Conservation (phyloP, 2,329 filamentous ascomycete species). For the Raffaelea ambrosiae region DNA sequence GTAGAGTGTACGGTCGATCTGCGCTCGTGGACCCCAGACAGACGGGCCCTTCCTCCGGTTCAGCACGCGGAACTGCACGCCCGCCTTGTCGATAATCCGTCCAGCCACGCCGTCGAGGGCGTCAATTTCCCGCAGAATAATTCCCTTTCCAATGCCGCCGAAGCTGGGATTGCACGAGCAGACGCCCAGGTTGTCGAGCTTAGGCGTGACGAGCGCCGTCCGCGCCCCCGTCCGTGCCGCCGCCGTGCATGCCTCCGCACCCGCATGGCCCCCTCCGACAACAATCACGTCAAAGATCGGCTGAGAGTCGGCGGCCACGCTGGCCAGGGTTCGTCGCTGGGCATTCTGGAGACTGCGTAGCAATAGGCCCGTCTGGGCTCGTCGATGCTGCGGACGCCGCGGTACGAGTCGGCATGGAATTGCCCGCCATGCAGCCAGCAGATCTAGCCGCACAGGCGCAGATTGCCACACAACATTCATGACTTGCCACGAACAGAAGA, state of each 20-base stretch:
- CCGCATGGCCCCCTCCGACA: constrained; percentile 91
- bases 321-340: constrained; percentile 5
- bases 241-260: constrained; percentile 85
- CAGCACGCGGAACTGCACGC: constrained; percentile 84
- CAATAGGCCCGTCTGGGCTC: no score
- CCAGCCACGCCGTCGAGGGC: constrained; percentile 86
- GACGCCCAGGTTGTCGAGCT: constrained; percentile 78
- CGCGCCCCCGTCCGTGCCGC: constrained; percentile 81
- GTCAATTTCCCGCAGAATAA: constrained; percentile 90
- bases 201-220: constrained; percentile 85
- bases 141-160: constrained; percentile 97
- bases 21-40: constrained; percentile 92
- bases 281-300: constrained; percentile 80
- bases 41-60: constrained; percentile 88
- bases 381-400: no score
- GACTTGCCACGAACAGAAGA: no score
- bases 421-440: no score
- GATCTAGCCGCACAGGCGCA: no score
- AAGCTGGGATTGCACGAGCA: constrained; percentile 97
- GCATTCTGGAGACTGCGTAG: no score
- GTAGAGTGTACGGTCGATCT: constrained; percentile 89
- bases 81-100: constrained; percentile 84
- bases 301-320: constrained; percentile 5
- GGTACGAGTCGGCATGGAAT: no score
- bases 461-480: no score